These are phyloP conservation scores for Stephanodiscus triporus DNA, from an alignment of 108 stramenopile genomes.

Conservation along the genomic window DNA sequence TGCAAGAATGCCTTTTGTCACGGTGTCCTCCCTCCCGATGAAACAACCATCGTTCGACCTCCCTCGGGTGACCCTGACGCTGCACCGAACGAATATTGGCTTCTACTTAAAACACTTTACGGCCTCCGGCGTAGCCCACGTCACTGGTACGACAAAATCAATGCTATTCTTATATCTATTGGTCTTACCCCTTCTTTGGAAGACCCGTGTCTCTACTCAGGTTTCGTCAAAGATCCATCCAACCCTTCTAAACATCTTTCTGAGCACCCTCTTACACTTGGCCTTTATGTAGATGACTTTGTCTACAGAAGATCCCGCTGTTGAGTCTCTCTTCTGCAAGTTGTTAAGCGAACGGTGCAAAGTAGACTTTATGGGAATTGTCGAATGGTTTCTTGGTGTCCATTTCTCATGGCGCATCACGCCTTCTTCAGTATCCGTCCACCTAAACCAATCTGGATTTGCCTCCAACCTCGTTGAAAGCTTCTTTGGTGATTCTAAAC, in stretches of 20 bases:
- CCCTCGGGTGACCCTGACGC: too few relatives aligned
- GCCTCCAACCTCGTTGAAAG: conserved; percentile 19
- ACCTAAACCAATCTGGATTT: conserved; percentile 39
- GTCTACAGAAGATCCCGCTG: conserved; percentile 13
- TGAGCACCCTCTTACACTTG: conserved; percentile 1
- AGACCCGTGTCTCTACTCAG: conserved; percentile 6
- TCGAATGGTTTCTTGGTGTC: conserved; percentile 35
- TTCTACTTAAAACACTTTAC: too few relatives aligned
- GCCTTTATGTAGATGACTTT: conserved; percentile 35
- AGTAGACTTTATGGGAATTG: conserved; percentile 30
- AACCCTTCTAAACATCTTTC: not conserved
- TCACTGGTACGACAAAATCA: conserved; percentile 27
- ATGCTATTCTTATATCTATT: conserved; percentile 4
- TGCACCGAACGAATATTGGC: too few relatives aligned
- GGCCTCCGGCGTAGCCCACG: conserved; percentile 15
- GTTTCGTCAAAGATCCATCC: not conserved
- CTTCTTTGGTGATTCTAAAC: conserved; percentile 1
- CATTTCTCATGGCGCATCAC: conserved; percentile 20
- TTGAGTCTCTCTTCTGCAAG: conserved; percentile 6
- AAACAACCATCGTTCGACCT: too few relatives aligned
- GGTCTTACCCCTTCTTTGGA: conserved; percentile 12
- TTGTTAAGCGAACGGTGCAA: not conserved
- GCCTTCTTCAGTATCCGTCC: conserved; percentile 22
- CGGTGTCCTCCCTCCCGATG: not conserved
- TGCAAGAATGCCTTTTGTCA: conserved; percentile 37